Percentiles rank a stretch among this genome's conserved stretches.
These are phyloP conservation scores for Croton setiger DNA, from an alignment of 441 rosid species.

Conservation along the genomic window DNA sequence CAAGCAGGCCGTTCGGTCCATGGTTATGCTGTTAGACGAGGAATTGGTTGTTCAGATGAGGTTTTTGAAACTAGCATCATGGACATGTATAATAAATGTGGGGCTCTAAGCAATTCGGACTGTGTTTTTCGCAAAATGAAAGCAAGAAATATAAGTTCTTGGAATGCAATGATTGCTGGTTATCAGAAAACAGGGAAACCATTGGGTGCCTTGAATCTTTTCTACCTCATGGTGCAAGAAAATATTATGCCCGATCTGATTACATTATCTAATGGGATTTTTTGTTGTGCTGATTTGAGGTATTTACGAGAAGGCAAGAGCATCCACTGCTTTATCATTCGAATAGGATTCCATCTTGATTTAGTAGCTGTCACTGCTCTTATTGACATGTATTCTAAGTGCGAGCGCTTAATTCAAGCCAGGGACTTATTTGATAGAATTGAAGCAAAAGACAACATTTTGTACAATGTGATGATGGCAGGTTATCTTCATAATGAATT, in stretches of 20 bases:
- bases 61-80: conserved; percentile 29
- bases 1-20: conserved; percentile 23
- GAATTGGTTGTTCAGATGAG: conserved; percentile 31
- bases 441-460: conserved; percentile 24
- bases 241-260: conserved; percentile 22
- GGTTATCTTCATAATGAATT: conserved; percentile 26
- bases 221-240: conserved; percentile 22
- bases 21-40: conserved; percentile 30
- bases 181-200: conserved; percentile 23
- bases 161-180: conserved; percentile 33
- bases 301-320: conserved; percentile 28
- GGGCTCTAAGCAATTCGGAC: conserved; percentile 16
- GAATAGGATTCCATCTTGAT: conserved; percentile 26
- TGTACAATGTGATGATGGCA: conserved; percentile 29
- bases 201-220: conserved; percentile 23
- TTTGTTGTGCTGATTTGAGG: conserved; percentile 27
- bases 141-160: conserved; percentile 21
- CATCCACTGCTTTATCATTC: conserved; percentile 28
- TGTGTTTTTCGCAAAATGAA: conserved; percentile 19
- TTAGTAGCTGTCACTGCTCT: conserved; percentile 28
- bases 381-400: conserved; percentile 32
- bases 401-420: conserved; percentile 25
- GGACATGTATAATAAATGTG: conserved; percentile 31
- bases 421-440: conserved; percentile 21
- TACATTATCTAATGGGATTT: conserved; percentile 27